Conservation (phyloP, 2,329 filamentous ascomycete species). For the Phoma herbarum region DNA sequence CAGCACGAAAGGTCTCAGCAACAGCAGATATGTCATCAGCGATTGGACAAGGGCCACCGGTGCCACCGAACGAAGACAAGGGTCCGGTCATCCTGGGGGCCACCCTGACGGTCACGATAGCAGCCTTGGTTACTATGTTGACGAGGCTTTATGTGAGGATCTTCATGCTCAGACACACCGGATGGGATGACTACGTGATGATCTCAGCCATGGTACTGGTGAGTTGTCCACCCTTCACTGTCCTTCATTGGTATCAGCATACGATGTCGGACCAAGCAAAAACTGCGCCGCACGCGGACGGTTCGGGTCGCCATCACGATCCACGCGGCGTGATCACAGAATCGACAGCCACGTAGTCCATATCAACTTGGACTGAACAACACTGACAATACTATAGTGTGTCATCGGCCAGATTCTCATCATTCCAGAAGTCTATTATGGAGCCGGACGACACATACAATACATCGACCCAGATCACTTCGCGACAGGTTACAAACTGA, state of each 20-base stretch:
- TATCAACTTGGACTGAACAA: neutral
- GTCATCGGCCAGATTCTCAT: conserved; percentile 54
- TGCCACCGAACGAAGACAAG: conserved; percentile 45
- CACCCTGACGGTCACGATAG: conserved; percentile 52
- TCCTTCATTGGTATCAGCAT: neutral
- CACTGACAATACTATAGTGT: conserved; percentile 35
- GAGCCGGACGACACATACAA: conserved; percentile 58
- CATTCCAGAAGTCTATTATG: conserved; percentile 54
- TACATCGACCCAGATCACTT: conserved; percentile 53
- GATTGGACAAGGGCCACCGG: conserved; percentile 1
- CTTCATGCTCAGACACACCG: conserved; percentile 59
- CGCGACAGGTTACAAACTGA: conserved; percentile 54
- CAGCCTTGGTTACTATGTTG: conserved; percentile 53
- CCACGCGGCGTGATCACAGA: neutral
- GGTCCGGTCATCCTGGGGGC: conserved; percentile 53
- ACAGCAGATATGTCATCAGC: conserved; percentile 5
- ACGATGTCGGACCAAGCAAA: neutral
- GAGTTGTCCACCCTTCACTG: conserved; percentile 10
- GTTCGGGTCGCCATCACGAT: neutral
- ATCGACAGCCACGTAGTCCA: neutral
- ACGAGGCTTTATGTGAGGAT: conserved; percentile 60
- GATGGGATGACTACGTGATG: conserved; percentile 61
- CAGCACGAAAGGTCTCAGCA: neutral
- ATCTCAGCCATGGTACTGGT: conserved; percentile 51
- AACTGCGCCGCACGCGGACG: neutral